Base-by-base conservation (phyloP, 2,329 filamentous ascomycete species). In the Mycosphaerella arachidis region DNA sequence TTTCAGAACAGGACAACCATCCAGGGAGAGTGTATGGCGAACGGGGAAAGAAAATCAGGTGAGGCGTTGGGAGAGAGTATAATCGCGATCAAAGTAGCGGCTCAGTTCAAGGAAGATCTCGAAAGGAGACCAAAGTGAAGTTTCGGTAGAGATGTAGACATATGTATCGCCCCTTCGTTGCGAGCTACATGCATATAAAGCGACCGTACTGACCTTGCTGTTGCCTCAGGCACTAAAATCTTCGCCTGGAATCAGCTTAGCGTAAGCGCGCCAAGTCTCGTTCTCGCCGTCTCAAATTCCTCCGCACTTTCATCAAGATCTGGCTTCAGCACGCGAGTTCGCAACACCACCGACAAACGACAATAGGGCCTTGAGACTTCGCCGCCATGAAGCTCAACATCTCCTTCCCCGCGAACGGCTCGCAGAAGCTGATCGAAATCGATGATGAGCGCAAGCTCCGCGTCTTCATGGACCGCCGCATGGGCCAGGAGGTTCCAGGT, bases 401-500 rank as follows among this genome's bases (percentile, higher is more conserved):
- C 76, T 87, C 84, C 76, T 96, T 92, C 88, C 94, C 94, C 83
- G 91, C 93, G 88, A 97, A 97, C 84, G 94, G 94, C 88, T 94
- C 92, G 78, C 94, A 99, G 83, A 99, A 99, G 87, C 86, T 99
- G 79, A 88, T 99, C 84, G 95, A 99, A 74, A 84, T 99, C 75
- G 94, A 99, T 78, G 95, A 99, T 90, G 95, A 99, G 83, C 92
- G 92, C 84, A 97, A 96, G 87, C 87, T 97, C 80, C 90, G 91
- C 79, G 86, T 94, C 84, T 97, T 97, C 88, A 92, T 96, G 89
- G 94, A 97, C 82, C 92, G 92, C 86, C 90, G 91, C 82, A 94
- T 94, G 91, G 91, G 91, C 77, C 86, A 88, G 75, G 91, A 97
- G 84, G 90, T 99, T 74, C 82, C 90, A 73, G 94, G 89, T 76